Evolutionary conservation across 2,329 filamentous ascomycete species (phyloP), one percentile per base, ranked within the genome.

Genomic region (Fusarium nisikadoi): DNA sequence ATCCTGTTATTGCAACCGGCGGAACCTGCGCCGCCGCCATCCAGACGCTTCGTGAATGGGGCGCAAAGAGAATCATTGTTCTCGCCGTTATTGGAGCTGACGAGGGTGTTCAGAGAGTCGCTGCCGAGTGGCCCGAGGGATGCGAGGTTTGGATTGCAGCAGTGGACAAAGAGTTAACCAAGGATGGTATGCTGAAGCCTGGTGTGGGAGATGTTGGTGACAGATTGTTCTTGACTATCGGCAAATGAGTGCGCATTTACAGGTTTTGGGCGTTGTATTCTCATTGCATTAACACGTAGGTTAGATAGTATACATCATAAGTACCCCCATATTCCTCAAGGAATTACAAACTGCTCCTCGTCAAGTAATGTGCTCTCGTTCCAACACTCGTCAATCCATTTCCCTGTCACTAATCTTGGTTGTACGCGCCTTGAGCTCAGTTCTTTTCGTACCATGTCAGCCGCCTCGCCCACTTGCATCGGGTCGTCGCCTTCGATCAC

Each of bases 1-100:
- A 98, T 79, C 96, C 95, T 7, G 90, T 98, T 75, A 97, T 98
- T 79, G 96, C 95, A 2, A 98, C 96, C 0, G 95, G 95, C 41
- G 94, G 94, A 3, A 98, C 95, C 6, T 93, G 93, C 65, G 92
- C 90, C 35, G 95, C 95, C 1, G 95, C 95, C 9, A 97, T 98
- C 78, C 93, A 96, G 79, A 94, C 94, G 2, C 85, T 98, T 65
- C 89, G 88, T 59, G 95, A 98, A 79, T 98, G 95, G 95, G 95
- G 95, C 33, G 94, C 94, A n/a, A 87, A 92, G 83, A 87, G 89
- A 66, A 90, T 98, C 61, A 83, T 97, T 45, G 89, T 97, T 43
- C 83, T 97, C 33, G 88, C 89, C 47, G 88, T 98, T 31, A 80
- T 98, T 33, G 94, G 90, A 3, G 94, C 93, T 17, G 83, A 87